Evolutionary conservation across 1,139 yeast species (phyloP), one percentile per base, ranked within the genome.

Genomic region (Hemisphaericaspora lyxosophila): DNA sequence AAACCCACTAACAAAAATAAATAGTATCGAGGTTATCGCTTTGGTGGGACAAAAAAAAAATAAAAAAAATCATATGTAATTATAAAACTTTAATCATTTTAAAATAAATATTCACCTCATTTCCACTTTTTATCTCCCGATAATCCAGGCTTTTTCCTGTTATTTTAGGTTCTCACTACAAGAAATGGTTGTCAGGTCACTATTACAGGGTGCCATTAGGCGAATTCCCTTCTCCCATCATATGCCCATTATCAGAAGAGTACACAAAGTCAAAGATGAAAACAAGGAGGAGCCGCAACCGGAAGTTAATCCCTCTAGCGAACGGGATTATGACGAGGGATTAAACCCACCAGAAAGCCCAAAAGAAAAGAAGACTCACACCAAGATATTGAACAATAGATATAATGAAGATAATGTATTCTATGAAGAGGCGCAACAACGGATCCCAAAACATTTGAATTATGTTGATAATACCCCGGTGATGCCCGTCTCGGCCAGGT

Each of bases 351-450:
- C 37, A 9, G 29, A 28, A 29, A 42, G 36, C 20, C 48, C 52
- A 7, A 45, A 42, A 25, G 42, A 47, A 7, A 47, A 39, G 35
- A 47, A 39, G 35, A 39, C 46, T 7, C 51, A 48, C 33, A 31
- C 40, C 2, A 42, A 40, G 29, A 15, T 46, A 11, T 14, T 48
- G 2, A 31, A 34, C 15, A 44, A 41, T 28, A 27, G 51, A 26
- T 26, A 38, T 13, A 26, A 36, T n/a, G 41, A 42, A 24, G 37
- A 25, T 13, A 22, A 24, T 18, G 33, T 41, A 17, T 37, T 34
- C 23, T 28, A 28, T 28, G 31, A 18, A 11, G 48, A 44, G 20
- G 17, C 32, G 8, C 42, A 42, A 17, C 19, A 7, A 16, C 34
- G 12, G 15, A 29, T 13, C n/a, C 12, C 15, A n/a, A 31, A 13